Conservation (phyloP, 768 basidiomycete genomes). For the Gautieria morchelliformis region DNA sequence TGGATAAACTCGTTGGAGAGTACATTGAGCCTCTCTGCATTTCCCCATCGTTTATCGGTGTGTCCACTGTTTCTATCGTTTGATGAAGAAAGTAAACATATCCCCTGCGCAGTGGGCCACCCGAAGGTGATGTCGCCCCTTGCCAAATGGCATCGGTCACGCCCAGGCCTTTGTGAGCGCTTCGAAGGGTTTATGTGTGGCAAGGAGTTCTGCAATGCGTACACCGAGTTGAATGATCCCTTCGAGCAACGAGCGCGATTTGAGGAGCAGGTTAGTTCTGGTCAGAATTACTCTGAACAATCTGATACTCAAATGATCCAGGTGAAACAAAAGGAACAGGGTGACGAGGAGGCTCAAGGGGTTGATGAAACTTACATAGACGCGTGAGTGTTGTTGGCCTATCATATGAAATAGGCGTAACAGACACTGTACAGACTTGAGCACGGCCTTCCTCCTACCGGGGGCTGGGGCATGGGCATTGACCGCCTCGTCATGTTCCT, state of each 20-base stretch:
- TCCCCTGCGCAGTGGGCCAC: slow-evolving; percentile 62
- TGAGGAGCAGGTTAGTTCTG: slow-evolving; percentile 69
- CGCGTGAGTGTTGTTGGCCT: slow-evolving; percentile 50
- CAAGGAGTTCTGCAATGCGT: slow-evolving; percentile 98
- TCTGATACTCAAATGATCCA: slow-evolving; percentile 18
- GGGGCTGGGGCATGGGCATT: slow-evolving; percentile 94
- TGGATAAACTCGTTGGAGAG: slow-evolving; percentile 99
- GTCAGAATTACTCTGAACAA: neutral
- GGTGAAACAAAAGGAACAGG: slow-evolving; percentile 87
- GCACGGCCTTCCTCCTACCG: slow-evolving; percentile 94
- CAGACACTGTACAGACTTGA: slow-evolving; percentile 55
- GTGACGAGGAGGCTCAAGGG: slow-evolving; percentile 97
- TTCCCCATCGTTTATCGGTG: slow-evolving; percentile 91
- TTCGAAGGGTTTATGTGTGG: slow-evolving; percentile 98
- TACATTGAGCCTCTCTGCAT: slow-evolving; percentile 96
- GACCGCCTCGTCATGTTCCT: slow-evolving; percentile 98
- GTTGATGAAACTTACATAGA: slow-evolving; percentile 94
- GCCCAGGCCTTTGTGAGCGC: slow-evolving; percentile 94
- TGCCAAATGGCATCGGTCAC: slow-evolving; percentile 97
- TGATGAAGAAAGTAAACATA: slow-evolving; percentile 7
- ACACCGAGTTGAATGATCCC: slow-evolving; percentile 99
- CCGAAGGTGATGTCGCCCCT: slow-evolving; percentile 99
- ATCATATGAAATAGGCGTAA: slow-evolving; percentile 6
- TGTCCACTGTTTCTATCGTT: slow-evolving; percentile 11
- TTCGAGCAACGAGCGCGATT: slow-evolving; percentile 94